Evolutionary conservation across 129 eudicot species (phyloP), one percentile per base, ranked within the genome.

Genomic region (Arctium minus): DNA sequence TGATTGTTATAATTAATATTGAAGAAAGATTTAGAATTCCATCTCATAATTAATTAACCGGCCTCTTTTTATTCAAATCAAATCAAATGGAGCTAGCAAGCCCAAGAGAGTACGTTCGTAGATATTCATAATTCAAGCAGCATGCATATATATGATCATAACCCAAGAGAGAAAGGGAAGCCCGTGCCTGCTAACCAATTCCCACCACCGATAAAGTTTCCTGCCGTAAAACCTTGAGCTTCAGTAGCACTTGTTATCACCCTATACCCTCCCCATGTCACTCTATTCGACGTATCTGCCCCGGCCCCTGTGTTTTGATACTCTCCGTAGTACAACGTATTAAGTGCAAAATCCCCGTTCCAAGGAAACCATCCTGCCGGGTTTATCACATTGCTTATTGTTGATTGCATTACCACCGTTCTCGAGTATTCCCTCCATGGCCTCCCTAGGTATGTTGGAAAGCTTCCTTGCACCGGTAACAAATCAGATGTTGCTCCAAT

Each of bases 331-430:
- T 80, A 83, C 88, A 94, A 79, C 0, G 98, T 94, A 38, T 87
- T 46, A 3, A 92, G 89, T 0, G 96, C 97, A 31, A 91, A 91
- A 11, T 86, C 72, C 6, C 93, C 97, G 3, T 60, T 72, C 98
- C 97, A 94, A 48, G 86, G 89, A 79, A 53, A 83, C 98, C 98
- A 94, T 10, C 98, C 98, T 0, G 89, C 93, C 0, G 98, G 97
- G 5, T 88, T 36, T 17, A 94, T 84, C 15, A 94, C 93, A 22
- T 91, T 70, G 0, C 89, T 80, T 7, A 94, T 88, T 1, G 89
- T 27, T 0, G 90, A 83, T 40, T 92, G 94, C 93, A 94, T 91
- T 1, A 92, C 72, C 70, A 94, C 97, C 0, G 97, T 94, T 77
- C 97, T 92, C 0, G 97, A 92, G 40, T 89, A 92, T 27, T 85